Base-by-base conservation (phyloP, 2,329 filamentous ascomycete species). In the Aspergillus puulaauensis region DNA sequence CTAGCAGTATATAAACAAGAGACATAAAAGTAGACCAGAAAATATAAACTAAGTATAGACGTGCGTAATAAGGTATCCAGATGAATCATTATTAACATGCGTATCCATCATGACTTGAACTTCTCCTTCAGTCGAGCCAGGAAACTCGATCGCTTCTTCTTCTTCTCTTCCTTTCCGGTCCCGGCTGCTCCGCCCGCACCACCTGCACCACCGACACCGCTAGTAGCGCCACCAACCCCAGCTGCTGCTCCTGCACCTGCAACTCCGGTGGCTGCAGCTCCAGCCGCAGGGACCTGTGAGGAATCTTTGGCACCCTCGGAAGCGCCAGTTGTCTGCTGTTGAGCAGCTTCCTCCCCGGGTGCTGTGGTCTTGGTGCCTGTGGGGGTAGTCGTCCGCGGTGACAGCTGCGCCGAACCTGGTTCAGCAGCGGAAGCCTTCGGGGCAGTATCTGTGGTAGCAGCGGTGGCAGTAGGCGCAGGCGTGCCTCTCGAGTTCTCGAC, bases 111-210 rank as follows among this genome's bases (percentile, higher is more conserved):
- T 66, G 27, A 31, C 27, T 77, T 77, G 56, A 84, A 73, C 72
- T 82, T 84, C 63, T 81, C 81, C 76, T 83, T 83, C 56, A 85
- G 62, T 67, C 76, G 79, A 33, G 73, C 72, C 69, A 90, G 84
- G 66, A 89, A 82, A 53, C 81, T 76, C 73, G 84, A 80, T 79
- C 86, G 87, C 80, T 87, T 88, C 80, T 88, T 89, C 77, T 84
- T 86, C 80, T 15, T 78, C 75, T 54, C 54, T 24, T 60, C 59
- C 46, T 61, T 61, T 23, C 56, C 55, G 21, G 41, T 46, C 24
- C 27, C 27, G 27, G 27, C 27, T 31, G 27, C 27, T 11, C 24
- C 24, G 24, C 24, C 24, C 2, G 24, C 24, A 27, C 24, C 2
- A 9, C 24, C 24, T 4, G 27, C 27, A 31, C 11, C 27, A 31